These are phyloP conservation scores for Lasiodiplodia gonubiensis DNA, from an alignment of 2,329 filamentous ascomycete genomes.

Conservation along the genomic window DNA sequence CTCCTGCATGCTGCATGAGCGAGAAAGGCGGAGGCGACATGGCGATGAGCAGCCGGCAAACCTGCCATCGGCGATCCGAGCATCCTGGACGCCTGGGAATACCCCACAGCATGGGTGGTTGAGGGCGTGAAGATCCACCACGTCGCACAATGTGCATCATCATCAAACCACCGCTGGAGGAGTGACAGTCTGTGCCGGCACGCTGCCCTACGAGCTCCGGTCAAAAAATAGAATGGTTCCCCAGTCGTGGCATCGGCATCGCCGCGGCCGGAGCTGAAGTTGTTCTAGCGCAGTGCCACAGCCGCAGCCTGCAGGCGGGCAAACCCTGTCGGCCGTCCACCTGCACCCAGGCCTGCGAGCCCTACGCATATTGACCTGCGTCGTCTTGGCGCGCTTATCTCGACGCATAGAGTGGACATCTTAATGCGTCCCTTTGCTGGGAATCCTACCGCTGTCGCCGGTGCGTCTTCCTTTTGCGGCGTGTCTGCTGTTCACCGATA, in stretches of 20 bases:
- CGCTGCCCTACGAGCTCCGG: background rate
- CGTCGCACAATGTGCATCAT: slow-evolving; percentile 14
- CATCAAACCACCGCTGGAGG: slow-evolving; percentile 11
- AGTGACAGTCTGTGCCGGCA: slow-evolving; percentile 20
- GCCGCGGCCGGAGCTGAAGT: slow-evolving; percentile 18
- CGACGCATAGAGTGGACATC: slow-evolving; percentile 13
- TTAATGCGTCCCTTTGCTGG: slow-evolving; percentile 12
- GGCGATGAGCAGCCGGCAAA: slow-evolving; percentile 6
- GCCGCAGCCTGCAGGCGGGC: slow-evolving; percentile 8
- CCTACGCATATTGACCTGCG: slow-evolving; percentile 21
- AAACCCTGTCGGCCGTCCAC: slow-evolving; percentile 7
- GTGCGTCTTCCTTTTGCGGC: background rate
- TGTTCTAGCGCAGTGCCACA: slow-evolving; percentile 26
- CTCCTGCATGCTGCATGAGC: background rate
- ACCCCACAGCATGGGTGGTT: background rate
- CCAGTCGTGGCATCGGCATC: slow-evolving; percentile 10
- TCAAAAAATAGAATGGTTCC: slow-evolving; percentile 5
- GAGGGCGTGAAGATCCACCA: slow-evolving; percentile 9
- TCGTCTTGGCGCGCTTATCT: slow-evolving; percentile 24
- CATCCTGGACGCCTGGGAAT: background rate
- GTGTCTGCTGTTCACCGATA: background rate
- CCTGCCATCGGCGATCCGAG: slow-evolving; percentile 4
- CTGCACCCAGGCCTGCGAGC: background rate
- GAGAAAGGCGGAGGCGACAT: background rate
- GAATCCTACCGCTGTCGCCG: background rate